Percentiles rank a stretch among this genome's conserved stretches.
phyloP scores from a whole-genome alignment of 768 basidiomycete genomes.

The Kwoniella sp. region DNA sequence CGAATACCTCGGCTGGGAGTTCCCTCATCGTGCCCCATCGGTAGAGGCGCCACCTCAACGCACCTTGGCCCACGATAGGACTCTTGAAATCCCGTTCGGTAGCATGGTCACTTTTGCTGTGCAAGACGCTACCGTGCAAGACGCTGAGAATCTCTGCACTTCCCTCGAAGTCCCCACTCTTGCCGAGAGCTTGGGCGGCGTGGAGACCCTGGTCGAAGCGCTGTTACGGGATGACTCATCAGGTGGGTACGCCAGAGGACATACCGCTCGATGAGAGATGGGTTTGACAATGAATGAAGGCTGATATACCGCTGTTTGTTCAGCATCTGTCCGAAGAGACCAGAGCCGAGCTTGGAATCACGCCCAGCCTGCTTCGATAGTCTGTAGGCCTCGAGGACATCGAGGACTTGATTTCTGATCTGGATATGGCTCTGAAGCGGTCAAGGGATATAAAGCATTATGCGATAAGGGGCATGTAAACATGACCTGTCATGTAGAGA shows the following conservation, averaged over 20 bases:
- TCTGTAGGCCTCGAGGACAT: conserved; percentile 85
- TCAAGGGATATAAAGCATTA: too few relatives aligned
- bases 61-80: conserved; percentile 14
- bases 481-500: too few relatives aligned
- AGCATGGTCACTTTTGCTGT: conserved; percentile 83
- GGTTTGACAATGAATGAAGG: too few relatives aligned
- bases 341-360: conserved; percentile 42
- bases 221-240: conserved; percentile 89
- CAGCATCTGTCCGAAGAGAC: conserved; percentile 42
- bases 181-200: conserved; percentile 87
- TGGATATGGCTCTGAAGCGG: conserved; percentile 64
- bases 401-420: conserved; percentile 74
- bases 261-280: background rate
- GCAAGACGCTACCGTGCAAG: conserved; percentile 57
- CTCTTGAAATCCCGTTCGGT: conserved; percentile 75
- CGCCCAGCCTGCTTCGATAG: conserved; percentile 66
- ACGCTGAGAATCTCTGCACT: conserved; percentile 70
- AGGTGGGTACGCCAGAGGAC: conserved; percentile 43
- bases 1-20: conserved; percentile 56
- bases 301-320: background rate
- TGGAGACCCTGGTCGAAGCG: conserved; percentile 84
- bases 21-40: conserved; percentile 43
- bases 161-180: conserved; percentile 70
- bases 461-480: too few relatives aligned
- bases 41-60: conserved; percentile 21